Evolutionary conservation across 805 yeast species (phyloP).

Genomic region (Pichia nanzhaoensis): DNA sequence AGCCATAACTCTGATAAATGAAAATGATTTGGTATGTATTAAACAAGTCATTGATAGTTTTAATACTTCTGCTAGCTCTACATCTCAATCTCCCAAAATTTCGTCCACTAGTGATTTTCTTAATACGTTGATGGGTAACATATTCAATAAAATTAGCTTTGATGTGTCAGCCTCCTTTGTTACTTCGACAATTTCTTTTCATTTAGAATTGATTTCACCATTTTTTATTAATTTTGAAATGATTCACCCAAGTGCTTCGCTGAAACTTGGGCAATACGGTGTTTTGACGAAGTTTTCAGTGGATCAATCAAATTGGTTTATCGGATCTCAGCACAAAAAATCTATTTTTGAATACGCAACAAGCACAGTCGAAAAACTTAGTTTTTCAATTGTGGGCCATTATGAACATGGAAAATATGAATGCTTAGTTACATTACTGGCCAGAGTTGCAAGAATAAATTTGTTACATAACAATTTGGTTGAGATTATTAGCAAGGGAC

Average conservation of each 20-base stretch:
- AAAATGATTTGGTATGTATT: conserved; percentile 22
- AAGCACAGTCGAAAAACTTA: conserved; percentile 9
- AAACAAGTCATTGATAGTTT: conserved; percentile 15
- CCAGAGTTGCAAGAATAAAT: conserved; percentile 11
- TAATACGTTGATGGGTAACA: neutral
- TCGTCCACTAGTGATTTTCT: neutral
- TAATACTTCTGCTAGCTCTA: neutral
- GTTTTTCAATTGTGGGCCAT: neutral
- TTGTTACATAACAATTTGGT: conserved; percentile 12
- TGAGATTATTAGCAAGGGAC: conserved; percentile 5
- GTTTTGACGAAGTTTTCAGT: conserved; percentile 4
- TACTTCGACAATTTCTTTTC: neutral
- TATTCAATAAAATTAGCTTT: conserved; percentile 2
- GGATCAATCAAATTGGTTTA: conserved; percentile 1
- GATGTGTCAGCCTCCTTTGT: conserved; percentile 2
- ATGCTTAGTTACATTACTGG: neutral
- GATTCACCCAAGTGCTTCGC: conserved; percentile 4
- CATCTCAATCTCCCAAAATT: neutral
- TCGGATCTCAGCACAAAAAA: conserved; percentile 9
- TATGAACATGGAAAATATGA: neutral
- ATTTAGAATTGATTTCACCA: conserved; percentile 14
- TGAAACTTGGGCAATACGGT: conserved; percentile 8
- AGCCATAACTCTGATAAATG: conserved; percentile 18
- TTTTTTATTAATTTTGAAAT: conserved; percentile 10
- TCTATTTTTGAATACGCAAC: conserved; percentile 4